Conservation (phyloP, 1,139 yeast genomes). For the Diutina rugosa region DNA sequence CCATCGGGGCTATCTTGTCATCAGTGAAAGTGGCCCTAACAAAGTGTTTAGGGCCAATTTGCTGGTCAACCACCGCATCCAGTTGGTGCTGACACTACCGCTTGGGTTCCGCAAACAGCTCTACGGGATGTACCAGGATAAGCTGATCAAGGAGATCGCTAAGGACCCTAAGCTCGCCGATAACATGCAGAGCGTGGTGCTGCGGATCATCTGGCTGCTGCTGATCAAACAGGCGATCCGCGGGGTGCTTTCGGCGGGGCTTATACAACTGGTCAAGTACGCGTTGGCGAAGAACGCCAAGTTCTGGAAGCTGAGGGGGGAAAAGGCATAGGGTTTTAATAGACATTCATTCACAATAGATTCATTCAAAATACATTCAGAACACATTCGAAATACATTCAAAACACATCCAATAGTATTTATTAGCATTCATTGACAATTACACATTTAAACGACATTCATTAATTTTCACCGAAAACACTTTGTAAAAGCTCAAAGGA, state of each 20-base stretch:
- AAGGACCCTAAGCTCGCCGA: constrained; percentile 10
- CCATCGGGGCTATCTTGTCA: background rate
- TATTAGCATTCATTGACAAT: too few species aligned
- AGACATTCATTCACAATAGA: background rate
- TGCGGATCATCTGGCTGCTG: constrained; percentile 52
- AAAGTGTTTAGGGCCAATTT: background rate
- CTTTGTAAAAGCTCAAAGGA: too few species aligned
- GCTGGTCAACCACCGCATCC: background rate
- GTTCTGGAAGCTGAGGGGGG: background rate
- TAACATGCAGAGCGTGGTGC: constrained; percentile 32
- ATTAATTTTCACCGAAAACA: too few species aligned
- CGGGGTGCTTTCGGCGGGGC: constrained; percentile 82
- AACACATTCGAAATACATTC: too few species aligned
- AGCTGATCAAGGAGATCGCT: background rate
- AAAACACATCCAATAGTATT: too few species aligned
- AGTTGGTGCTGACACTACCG: background rate
- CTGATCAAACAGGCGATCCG: constrained; percentile 67
- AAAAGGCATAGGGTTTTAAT: background rate
- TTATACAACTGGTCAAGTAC: constrained; percentile 56
- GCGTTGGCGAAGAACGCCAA: constrained; percentile 54
- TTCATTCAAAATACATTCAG: too few species aligned
- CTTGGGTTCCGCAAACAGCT: background rate
- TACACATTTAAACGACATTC: too few species aligned
- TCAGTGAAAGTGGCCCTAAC: background rate
- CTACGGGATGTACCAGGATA: constrained; percentile 4